phyloP scores from a whole-genome alignment of 805 yeast genomes.

The Candida ficus region DNA sequence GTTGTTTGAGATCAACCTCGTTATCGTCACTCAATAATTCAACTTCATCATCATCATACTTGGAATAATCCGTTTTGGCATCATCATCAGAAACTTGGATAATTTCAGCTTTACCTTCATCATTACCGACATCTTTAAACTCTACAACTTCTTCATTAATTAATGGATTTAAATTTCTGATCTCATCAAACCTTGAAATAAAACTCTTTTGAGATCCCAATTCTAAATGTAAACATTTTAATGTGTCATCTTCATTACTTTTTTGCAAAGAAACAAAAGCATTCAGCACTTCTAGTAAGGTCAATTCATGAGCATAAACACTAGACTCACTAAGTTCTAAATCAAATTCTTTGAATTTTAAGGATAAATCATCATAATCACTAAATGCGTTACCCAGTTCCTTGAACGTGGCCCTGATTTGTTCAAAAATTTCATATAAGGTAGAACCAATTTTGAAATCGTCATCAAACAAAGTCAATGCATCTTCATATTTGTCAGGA shows the following conservation, averaged over 20 bases:
- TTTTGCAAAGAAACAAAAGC: conserved; percentile 11
- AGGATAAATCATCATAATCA: conserved; percentile 15
- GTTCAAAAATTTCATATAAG: conserved; percentile 14
- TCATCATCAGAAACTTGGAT: no score
- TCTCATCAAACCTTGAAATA: conserved; percentile 10
- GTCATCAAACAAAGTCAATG: conserved; percentile 18
- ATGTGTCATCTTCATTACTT: conserved; percentile 5
- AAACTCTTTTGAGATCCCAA: conserved; percentile 14
- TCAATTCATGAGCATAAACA: conserved; percentile 14
- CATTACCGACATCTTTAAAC: background rate
- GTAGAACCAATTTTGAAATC: conserved; percentile 11
- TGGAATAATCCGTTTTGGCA: no score
- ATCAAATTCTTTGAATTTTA: conserved; percentile 19
- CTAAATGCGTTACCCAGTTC: conserved; percentile 17
- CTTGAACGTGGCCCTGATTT: conserved; percentile 15
- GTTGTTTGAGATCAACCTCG: no score
- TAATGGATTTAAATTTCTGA: conserved; percentile 5
- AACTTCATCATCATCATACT: no score
- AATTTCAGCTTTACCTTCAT: no score
- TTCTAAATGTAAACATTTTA: conserved; percentile 12
- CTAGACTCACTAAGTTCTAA: conserved; percentile 16
- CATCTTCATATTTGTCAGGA: conserved; percentile 11
- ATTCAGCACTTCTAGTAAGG: conserved; percentile 14
- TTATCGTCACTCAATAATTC: no score
- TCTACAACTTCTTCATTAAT: background rate